Evolutionary conservation across 2,329 filamentous ascomycete genomes (phyloP).

Genomic region (Aspergillus niger): DNA sequence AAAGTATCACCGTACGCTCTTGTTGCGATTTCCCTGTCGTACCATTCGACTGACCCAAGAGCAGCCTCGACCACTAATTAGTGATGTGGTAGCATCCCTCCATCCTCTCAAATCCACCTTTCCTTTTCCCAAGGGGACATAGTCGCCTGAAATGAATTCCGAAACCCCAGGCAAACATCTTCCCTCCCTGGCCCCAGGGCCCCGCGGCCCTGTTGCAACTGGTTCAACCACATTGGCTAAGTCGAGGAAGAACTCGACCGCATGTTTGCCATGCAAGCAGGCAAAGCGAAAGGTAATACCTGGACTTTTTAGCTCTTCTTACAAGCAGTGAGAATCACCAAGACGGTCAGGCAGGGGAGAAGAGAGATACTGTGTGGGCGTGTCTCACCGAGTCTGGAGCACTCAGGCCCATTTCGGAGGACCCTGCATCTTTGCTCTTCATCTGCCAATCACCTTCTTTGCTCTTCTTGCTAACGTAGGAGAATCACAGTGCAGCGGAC

Average conservation of each 20-base stretch:
- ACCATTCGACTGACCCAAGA: background rate
- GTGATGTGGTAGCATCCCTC: background rate
- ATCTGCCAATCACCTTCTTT: slow-evolving; percentile 6
- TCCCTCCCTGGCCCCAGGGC: slow-evolving; percentile 31
- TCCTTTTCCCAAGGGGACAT: background rate
- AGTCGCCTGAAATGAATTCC: slow-evolving; percentile 17
- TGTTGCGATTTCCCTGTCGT: background rate
- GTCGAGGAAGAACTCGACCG: slow-evolving; percentile 40
- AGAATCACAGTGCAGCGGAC: slow-evolving; percentile 37
- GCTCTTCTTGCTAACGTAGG: slow-evolving; percentile 7
- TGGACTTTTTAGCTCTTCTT: background rate
- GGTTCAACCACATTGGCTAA: slow-evolving; percentile 26
- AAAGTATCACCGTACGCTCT: background rate
- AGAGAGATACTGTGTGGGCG: background rate
- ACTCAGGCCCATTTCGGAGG: no score
- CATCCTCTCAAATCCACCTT: background rate
- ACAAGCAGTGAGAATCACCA: background rate
- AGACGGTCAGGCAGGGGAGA: no score
- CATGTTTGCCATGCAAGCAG: slow-evolving; percentile 38
- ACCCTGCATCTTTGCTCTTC: background rate
- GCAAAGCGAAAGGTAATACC: slow-evolving; percentile 39
- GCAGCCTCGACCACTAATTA: background rate
- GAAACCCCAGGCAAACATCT: slow-evolving; percentile 28
- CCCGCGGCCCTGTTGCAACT: slow-evolving; percentile 22
- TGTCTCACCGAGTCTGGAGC: background rate